phyloP scores from a whole-genome alignment of 768 basidiomycete genomes.

The Asterophora parasitica region DNA sequence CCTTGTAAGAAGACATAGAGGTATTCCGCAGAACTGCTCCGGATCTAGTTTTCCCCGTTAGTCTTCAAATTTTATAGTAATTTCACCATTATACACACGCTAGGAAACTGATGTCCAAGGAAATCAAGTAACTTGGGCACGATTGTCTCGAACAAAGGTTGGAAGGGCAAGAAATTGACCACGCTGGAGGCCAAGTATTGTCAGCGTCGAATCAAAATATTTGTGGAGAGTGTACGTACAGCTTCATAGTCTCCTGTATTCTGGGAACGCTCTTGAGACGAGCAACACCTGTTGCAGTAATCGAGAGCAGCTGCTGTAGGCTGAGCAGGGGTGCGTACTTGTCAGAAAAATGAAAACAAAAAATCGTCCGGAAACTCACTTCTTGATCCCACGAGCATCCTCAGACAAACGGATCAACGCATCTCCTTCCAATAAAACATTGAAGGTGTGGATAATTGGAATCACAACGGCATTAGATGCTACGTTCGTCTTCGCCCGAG shows the following conservation, averaged over 20 bases:
- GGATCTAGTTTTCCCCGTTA: slow-evolving; percentile 44
- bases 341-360: background rate
- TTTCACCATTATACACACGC: slow-evolving; percentile 40
- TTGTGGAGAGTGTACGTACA: slow-evolving; percentile 42
- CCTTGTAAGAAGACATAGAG: slow-evolving; percentile 75
- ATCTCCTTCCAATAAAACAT: slow-evolving; percentile 67
- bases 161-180: slow-evolving; percentile 56
- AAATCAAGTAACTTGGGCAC: slow-evolving; percentile 50
- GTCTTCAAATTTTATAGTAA: background rate
- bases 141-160: slow-evolving; percentile 39
- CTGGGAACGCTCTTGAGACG: slow-evolving; percentile 81
- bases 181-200: slow-evolving; percentile 38
- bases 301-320: slow-evolving; percentile 45
- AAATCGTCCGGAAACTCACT: slow-evolving; percentile 36
- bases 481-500: slow-evolving; percentile 47
- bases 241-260: slow-evolving; percentile 77
- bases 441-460: slow-evolving; percentile 77
- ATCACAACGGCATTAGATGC: slow-evolving; percentile 69
- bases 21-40: slow-evolving; percentile 77
- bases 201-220: background rate
- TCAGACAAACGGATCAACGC: slow-evolving; percentile 46
- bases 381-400: slow-evolving; percentile 40
- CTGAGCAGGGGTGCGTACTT: slow-evolving; percentile 29
- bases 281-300: slow-evolving; percentile 58
- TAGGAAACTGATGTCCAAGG: slow-evolving; percentile 76